phyloP scores from a whole-genome alignment of 345 rosid species.

The Sapria himalayana region DNA sequence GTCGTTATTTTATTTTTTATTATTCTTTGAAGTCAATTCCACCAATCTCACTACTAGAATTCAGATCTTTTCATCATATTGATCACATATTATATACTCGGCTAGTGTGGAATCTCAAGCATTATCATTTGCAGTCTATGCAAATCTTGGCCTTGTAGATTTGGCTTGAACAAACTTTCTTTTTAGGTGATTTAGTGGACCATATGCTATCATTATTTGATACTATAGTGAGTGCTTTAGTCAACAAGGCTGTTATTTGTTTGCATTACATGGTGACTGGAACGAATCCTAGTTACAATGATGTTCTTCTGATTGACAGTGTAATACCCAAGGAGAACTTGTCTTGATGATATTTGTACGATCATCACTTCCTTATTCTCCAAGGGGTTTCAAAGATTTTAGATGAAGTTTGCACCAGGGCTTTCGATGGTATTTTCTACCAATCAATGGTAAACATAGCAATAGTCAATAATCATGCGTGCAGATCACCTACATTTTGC shows the following conservation, averaged over 20 bases:
- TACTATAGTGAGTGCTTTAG: constrained; percentile 15
- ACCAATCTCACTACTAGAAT: constrained; percentile 11
- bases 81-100: constrained; percentile 22
- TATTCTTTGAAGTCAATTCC: too few relatives aligned
- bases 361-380: constrained; percentile 9
- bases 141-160: constrained; percentile 24
- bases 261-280: constrained; percentile 11
- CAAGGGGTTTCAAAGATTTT: constrained; percentile 12
- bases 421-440: constrained; percentile 21
- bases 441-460: constrained; percentile 10
- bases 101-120: constrained; percentile 17
- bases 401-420: constrained; percentile 18
- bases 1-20: too few relatives aligned
- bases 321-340: constrained; percentile 14
- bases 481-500: too few relatives aligned
- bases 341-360: constrained; percentile 11
- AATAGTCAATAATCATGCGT: too few relatives aligned
- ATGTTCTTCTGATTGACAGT: constrained; percentile 14
- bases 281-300: constrained; percentile 5
- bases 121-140: constrained; percentile 28
- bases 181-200: constrained; percentile 6
- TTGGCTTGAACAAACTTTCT: constrained; percentile 30
- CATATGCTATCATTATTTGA: constrained; percentile 19
- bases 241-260: constrained; percentile 25
- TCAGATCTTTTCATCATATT: constrained; percentile 23